phyloP scores from a whole-genome alignment of 495 filamentous ascomycete species.

The Penicillium canescens region DNA sequence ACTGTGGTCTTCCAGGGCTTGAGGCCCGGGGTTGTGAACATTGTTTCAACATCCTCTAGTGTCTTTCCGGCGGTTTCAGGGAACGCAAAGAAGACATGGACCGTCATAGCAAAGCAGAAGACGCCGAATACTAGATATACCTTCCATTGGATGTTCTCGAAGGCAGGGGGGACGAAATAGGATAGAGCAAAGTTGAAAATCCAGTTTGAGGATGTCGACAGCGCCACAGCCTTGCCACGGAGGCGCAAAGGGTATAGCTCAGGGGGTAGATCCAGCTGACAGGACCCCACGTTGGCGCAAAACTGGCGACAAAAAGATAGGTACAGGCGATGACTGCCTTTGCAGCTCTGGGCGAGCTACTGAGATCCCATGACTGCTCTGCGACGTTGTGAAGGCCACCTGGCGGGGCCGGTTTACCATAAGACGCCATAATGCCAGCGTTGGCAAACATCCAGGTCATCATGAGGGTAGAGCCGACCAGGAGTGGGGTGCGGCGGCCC shows the following conservation, averaged over 20 bases:
- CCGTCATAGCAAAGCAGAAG: slow-evolving; percentile 69
- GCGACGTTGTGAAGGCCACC: slow-evolving; percentile 38
- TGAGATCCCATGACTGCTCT: slow-evolving; percentile 43
- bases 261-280: slow-evolving; percentile 69
- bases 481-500: slow-evolving; percentile 64
- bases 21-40: slow-evolving; percentile 65
- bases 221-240: slow-evolving; percentile 68
- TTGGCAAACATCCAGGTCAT: slow-evolving; percentile 68
- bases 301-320: slow-evolving; percentile 66
- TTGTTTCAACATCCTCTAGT: slow-evolving; percentile 70
- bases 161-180: slow-evolving; percentile 76
- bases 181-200: slow-evolving; percentile 78
- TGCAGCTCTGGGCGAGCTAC: slow-evolving; percentile 31
- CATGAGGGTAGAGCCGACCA: slow-evolving; percentile 68
- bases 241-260: slow-evolving; percentile 68
- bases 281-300: slow-evolving; percentile 61
- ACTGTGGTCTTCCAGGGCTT: slow-evolving; percentile 68
- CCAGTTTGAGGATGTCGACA: slow-evolving; percentile 74
- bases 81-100: slow-evolving; percentile 81
- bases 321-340: slow-evolving; percentile 63
- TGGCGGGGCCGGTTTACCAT: slow-evolving; percentile 53
- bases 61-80: slow-evolving; percentile 83
- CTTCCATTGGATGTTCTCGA: slow-evolving; percentile 72
- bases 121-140: slow-evolving; percentile 75
- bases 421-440: slow-evolving; percentile 61